Conservation (phyloP, 108 stramenopile species). For the Fragilaria radians region DNA sequence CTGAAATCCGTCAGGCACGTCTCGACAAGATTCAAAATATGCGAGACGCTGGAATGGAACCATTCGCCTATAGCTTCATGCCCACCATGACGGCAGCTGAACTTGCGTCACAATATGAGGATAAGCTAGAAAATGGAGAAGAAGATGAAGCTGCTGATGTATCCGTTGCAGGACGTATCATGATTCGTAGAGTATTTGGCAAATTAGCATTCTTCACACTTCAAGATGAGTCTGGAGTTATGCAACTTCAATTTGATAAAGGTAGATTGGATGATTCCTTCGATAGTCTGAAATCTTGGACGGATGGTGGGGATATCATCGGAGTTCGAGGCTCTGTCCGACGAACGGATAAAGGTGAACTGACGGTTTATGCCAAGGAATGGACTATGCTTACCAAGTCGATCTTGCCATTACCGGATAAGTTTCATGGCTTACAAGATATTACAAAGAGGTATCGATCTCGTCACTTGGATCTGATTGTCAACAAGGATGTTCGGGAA, state of each 20-base stretch:
- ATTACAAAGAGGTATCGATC: constrained; percentile 91
- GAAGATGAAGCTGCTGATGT: constrained; percentile 72
- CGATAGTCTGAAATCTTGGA: constrained; percentile 89
- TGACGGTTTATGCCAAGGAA: constrained; percentile 87
- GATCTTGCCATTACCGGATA: constrained; percentile 91
- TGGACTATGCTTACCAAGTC: constrained; percentile 97
- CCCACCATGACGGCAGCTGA: constrained; percentile 53
- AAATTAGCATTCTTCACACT: constrained; percentile 93
- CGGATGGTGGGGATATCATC: constrained; percentile 92
- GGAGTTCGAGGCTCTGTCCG: constrained; percentile 89
- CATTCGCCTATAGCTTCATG: constrained; percentile 77
- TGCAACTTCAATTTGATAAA: constrained; percentile 96
- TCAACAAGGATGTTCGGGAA: constrained; percentile 87
- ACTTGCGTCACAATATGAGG: constrained; percentile 46
- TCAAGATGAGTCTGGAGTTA: constrained; percentile 84
- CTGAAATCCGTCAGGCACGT: constrained; percentile 71
- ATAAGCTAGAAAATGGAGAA: constrained; percentile 61
- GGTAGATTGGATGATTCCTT: constrained; percentile 69
- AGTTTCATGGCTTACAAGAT: constrained; percentile 92
- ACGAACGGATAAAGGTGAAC: constrained; percentile 95
- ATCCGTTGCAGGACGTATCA: constrained; percentile 88
- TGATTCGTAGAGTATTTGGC: constrained; percentile 93
- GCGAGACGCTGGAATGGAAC: constrained; percentile 69
- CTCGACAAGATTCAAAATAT: constrained; percentile 75
- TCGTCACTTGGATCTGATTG: constrained; percentile 94